Percentiles rank a stretch among this genome's conserved stretches.
Conservation (phyloP, 163 green algal species). For the Smithsoniella earleae region DNA sequence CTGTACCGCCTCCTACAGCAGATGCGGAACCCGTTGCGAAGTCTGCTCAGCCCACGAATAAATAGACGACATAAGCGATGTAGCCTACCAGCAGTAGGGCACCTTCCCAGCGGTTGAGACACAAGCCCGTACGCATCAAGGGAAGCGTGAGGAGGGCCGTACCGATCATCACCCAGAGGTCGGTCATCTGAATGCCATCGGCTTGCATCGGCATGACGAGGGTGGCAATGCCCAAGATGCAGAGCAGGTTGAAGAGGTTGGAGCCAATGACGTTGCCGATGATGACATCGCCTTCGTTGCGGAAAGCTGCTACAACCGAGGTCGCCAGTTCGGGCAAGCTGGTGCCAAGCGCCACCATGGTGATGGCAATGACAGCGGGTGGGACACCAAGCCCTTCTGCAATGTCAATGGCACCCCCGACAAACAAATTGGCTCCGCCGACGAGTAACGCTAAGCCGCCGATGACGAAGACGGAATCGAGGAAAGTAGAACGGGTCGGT, state of each 20-base stretch:
- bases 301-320: constrained; percentile 3
- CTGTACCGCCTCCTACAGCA: no score
- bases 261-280: constrained; percentile 11
- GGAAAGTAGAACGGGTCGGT: background rate
- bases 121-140: no score
- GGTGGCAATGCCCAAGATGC: background rate
- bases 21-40: no score
- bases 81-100: no score
- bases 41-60: no score
- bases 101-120: no score
- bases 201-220: background rate
- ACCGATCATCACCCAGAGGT: no score
- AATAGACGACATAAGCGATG: no score
- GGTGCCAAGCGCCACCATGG: constrained; percentile 8
- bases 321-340: constrained; percentile 12
- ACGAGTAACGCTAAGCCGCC: background rate
- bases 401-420: background rate
- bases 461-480: background rate
- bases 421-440: background rate
- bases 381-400: background rate
- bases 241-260: constrained; percentile 27
- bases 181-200: no score
- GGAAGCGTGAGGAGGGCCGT: no score
- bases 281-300: background rate
- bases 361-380: background rate